These are phyloP conservation scores for Firmiana major DNA, from an alignment of 345 rosid genomes.

Conservation along the genomic window DNA sequence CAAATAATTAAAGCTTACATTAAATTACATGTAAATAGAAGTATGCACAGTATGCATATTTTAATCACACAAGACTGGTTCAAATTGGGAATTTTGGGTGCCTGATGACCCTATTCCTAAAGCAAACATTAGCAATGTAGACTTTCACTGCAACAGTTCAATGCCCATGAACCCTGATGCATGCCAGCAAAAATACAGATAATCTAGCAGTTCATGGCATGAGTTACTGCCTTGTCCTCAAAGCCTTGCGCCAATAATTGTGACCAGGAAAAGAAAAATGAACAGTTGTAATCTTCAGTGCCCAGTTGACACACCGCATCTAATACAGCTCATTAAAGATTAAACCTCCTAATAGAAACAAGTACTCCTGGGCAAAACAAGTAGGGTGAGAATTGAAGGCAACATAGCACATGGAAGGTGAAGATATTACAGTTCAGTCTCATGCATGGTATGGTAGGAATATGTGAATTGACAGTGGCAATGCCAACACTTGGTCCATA, in stretches of 20 bases:
- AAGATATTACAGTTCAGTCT: not conserved
- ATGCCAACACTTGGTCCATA: not conserved
- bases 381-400: not conserved
- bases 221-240: not conserved
- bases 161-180: conserved; percentile 1
- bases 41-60: not conserved
- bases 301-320: not conserved
- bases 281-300: not conserved
- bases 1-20: not conserved
- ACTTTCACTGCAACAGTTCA: not conserved
- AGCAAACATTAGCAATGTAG: not conserved
- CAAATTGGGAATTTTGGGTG: not conserved
- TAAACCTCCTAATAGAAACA: too few relatives aligned
- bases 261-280: not conserved
- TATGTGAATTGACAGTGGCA: conserved; percentile 4
- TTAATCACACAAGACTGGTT: not conserved
- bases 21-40: not conserved
- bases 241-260: not conserved
- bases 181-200: not conserved
- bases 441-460: not conserved
- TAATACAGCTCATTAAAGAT: not conserved
- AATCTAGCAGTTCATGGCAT: not conserved
- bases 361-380: not conserved
- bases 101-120: not conserved
- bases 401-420: conserved; percentile 2